Evolutionary conservation across 202 grass and related monocot genomes (phyloP).

Genomic region (Carex arenaria): DNA sequence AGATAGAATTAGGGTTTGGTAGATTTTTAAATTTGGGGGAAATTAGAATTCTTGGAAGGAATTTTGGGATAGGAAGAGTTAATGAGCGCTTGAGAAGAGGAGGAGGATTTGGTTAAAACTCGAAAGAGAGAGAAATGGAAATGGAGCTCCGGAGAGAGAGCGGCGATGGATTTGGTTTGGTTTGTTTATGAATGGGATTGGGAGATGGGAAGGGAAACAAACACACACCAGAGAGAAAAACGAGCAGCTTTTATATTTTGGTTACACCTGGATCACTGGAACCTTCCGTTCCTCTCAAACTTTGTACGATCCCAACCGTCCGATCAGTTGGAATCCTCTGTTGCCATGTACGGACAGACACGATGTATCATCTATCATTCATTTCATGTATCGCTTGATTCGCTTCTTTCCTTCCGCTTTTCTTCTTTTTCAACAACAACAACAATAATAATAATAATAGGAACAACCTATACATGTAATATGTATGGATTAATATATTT

Average conservation of each 20-base stretch:
- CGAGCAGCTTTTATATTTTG: background rate
- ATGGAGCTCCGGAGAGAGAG: background rate
- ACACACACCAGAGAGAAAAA: too few relatives aligned
- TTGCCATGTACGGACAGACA: too few relatives aligned
- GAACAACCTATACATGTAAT: too few relatives aligned
- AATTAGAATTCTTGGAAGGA: background rate
- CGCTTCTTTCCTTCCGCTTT: too few relatives aligned
- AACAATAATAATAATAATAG: too few relatives aligned
- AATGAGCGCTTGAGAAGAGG: background rate
- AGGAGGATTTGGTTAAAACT: background rate
- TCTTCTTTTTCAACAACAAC: too few relatives aligned
- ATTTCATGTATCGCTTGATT: too few relatives aligned
- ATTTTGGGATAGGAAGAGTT: background rate
- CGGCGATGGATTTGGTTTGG: too few relatives aligned
- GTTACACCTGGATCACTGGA: conserved; percentile 3
- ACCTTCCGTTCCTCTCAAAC: background rate
- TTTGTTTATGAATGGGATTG: conserved; percentile 18
- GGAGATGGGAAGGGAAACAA: background rate
- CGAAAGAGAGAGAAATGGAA: background rate
- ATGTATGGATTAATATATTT: too few relatives aligned
- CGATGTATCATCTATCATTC: too few relatives aligned
- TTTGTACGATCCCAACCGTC: background rate
- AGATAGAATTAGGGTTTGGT: conserved; percentile 20
- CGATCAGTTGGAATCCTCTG: background rate
- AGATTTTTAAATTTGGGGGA: background rate